Conservation (phyloP, 495 filamentous ascomycete species). For the Evernia prunastri region DNA sequence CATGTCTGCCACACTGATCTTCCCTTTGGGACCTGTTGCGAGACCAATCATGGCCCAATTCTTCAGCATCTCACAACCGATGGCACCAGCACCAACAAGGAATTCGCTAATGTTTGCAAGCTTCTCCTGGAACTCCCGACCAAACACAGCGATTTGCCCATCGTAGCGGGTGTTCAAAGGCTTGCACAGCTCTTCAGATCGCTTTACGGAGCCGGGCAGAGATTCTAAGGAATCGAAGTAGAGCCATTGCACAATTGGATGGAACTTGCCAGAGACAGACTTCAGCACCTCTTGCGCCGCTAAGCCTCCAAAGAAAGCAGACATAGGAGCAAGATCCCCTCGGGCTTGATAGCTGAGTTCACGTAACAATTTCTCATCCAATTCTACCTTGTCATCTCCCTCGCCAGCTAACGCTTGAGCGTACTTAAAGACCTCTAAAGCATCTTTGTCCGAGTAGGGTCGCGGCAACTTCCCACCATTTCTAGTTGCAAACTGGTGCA, state of each 20-base stretch:
- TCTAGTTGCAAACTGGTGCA: conserved; percentile 71
- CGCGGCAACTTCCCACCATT: conserved; percentile 66
- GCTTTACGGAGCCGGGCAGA: conserved; percentile 61
- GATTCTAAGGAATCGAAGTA: conserved; percentile 98
- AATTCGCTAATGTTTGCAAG: conserved; percentile 83
- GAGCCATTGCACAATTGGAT: conserved; percentile 84
- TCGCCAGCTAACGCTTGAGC: conserved; percentile 60
- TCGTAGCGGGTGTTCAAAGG: conserved; percentile 82
- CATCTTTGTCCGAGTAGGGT: conserved; percentile 79
- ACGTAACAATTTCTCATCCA: conserved; percentile 86
- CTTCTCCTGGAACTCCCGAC: conserved; percentile 89
- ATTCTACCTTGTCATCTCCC: conserved; percentile 66
- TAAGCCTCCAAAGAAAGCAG: conserved; percentile 91
- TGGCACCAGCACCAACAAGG: conserved; percentile 93
- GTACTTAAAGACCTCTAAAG: conserved; percentile 64
- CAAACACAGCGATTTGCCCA: conserved; percentile 95
- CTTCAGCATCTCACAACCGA: conserved; percentile 98
- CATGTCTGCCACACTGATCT: conserved; percentile 92
- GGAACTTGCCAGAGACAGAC: conserved; percentile 95
- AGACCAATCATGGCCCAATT: conserved; percentile 99
- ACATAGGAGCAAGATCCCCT: conserved; percentile 85
- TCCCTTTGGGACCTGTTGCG: conserved; percentile 78
- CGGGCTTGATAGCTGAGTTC: conserved; percentile 95
- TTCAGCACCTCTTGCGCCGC: conserved; percentile 96
- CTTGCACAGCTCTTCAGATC: conserved; percentile 82